Evolutionary conservation across 139 green algal species (phyloP).

Genomic region (Chlamydomonas urium): DNA sequence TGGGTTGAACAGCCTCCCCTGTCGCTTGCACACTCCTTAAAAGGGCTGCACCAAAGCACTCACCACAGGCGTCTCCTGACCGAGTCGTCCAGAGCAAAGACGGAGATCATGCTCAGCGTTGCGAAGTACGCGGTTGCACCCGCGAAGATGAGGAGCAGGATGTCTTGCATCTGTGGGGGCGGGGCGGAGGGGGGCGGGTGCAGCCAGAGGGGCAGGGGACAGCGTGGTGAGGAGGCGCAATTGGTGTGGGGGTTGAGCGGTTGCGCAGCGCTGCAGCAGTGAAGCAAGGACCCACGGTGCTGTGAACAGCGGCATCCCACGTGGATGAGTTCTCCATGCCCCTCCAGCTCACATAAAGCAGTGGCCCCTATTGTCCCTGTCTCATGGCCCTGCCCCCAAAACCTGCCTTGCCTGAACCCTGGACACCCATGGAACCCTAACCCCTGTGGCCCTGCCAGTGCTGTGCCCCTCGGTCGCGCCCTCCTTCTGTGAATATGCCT

Average conservation of each 20-base stretch:
- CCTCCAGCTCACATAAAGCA: background rate
- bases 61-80: constrained; percentile 18
- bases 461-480: too few species aligned
- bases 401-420: background rate
- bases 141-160: constrained; percentile 5
- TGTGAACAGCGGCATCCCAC: background rate
- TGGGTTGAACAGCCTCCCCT: background rate
- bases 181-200: background rate
- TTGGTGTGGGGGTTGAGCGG: background rate
- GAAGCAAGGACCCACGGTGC: background rate
- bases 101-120: constrained; percentile 15
- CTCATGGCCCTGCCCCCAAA: background rate
- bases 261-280: background rate
- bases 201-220: background rate
- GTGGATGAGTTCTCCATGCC: background rate
- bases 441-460: too few species aligned
- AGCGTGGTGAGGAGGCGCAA: background rate
- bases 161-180: constrained; percentile 24
- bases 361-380: background rate
- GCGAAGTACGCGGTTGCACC: background rate
- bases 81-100: constrained; percentile 9
- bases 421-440: too few species aligned
- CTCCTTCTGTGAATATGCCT: background rate
- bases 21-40: background rate
- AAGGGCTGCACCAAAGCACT: background rate